These are phyloP conservation scores for Botryosphaeria dothidea DNA, from an alignment of 2,329 filamentous ascomycete species.

Conservation along the genomic window DNA sequence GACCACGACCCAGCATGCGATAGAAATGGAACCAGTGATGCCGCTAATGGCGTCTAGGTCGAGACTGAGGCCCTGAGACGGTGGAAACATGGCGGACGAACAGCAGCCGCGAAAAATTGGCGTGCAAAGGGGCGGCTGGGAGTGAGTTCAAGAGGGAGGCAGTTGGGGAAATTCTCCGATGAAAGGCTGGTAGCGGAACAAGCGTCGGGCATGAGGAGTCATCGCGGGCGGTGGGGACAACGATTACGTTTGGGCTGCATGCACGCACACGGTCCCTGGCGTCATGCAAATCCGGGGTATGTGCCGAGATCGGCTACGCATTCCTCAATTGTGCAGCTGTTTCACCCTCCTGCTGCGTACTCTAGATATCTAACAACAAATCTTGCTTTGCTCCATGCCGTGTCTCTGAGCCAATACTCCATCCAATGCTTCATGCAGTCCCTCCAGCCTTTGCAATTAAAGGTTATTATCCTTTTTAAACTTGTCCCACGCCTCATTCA, in stretches of 20 bases:
- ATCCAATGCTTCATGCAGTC: neutral
- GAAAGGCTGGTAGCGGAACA: neutral
- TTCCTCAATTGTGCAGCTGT: neutral
- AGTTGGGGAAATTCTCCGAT: neutral
- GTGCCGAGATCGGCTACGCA: constrained; percentile 4
- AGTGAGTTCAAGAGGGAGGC: no score
- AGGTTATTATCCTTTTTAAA: constrained; percentile 65
- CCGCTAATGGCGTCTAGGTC: constrained; percentile 90
- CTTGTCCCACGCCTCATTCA: constrained; percentile 70
- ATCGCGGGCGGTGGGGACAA: neutral
- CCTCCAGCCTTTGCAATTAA: constrained; percentile 31
- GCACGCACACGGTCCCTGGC: neutral
- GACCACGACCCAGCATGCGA: constrained; percentile 95
- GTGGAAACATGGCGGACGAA: constrained; percentile 49
- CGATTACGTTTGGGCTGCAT: constrained; percentile 6
- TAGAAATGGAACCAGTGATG: constrained; percentile 92
- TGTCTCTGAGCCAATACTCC: neutral
- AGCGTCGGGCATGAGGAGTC: neutral
- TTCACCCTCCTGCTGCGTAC: neutral
- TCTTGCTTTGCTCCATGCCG: neutral
- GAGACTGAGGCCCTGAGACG: constrained; percentile 62
- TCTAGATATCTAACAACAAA: neutral
- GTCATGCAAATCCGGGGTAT: constrained; percentile 12
- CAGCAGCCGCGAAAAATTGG: neutral
- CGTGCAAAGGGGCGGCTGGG: neutral